Base-by-base conservation (phyloP, 331 rosid species). In the Ulmus americana region DNA sequence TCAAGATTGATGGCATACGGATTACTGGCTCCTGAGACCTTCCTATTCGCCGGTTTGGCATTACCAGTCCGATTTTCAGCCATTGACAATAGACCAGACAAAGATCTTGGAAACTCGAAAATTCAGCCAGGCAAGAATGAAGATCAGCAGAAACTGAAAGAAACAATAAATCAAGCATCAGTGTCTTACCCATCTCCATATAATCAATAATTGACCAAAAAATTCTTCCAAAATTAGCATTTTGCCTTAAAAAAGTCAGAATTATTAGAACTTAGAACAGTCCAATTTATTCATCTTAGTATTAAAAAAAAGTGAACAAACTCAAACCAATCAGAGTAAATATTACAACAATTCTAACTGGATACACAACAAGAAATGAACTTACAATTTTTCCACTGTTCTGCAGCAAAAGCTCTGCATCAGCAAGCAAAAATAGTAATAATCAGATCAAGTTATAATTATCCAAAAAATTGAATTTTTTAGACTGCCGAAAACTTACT, bases 1-100 rank as follows among this genome's bases (percentile, higher is more conserved):
- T 28, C 68, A 28, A 75, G 55, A 71, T 79, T 51, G 59, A 79
- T 79, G 18, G 71, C 35, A 53, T 79, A 79, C 5, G 80, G 15
- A 40, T 28, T 67, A 39, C 75, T 4, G 4, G 68, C 50, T 28
- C 59, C 77, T 0, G 80, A 45, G 5, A 61, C 57, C 70, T 79
- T 79, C 61, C 70, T 69, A 38, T 75, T 75, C 1, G 75, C 61
- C 40, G 64, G 45, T 67, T 70, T 63, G n/a, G 12, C 69, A 55
- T 43, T 67, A 8, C 67, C 77, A 46, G 63, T 70, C 10, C 83
- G 72, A 51, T 67, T 58, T 2, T 79, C 83, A 9, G 77, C 72
- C 83, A 79, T 69, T 39, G 55, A 28, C 0, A 28, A n/a, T 22
- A 45, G 62, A 54, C 54, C 35, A 54, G 52, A 53, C 28, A 11